Evolutionary conservation across 2,329 filamentous ascomycete genomes (phyloP).

Genomic region (Curvularia eragrostidis): DNA sequence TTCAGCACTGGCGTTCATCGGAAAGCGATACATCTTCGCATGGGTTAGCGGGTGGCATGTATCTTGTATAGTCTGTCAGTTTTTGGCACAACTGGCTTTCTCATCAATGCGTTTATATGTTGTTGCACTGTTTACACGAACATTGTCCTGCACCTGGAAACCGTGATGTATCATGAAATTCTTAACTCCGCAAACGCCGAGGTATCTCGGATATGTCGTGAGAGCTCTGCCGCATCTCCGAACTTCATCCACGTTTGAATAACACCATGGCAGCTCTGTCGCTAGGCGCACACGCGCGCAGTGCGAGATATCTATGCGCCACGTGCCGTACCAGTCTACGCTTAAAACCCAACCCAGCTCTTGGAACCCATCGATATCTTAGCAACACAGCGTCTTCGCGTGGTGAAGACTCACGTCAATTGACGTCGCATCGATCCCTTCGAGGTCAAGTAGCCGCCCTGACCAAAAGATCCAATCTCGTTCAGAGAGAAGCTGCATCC

Average conservation of each 20-base stretch:
- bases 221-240: conserved; percentile 7
- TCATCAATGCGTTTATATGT: neutral
- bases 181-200: conserved; percentile 30
- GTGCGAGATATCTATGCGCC: conserved; percentile 28
- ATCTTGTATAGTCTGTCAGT: conserved; percentile 3
- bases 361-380: conserved; percentile 13
- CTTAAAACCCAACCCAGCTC: conserved; percentile 7
- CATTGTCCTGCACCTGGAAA: neutral
- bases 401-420: conserved; percentile 2
- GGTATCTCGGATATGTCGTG: conserved; percentile 14
- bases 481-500: neutral
- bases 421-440: conserved; percentile 37
- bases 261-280: conserved; percentile 22
- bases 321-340: conserved; percentile 24
- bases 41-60: conserved; percentile 12
- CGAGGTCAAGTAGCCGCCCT: neutral
- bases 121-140: neutral
- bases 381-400: conserved; percentile 20
- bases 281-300: conserved; percentile 1
- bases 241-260: neutral
- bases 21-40: conserved; percentile 11
- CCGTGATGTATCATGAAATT: neutral
- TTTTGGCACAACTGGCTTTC: conserved; percentile 17
- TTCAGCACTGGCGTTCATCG: conserved; percentile 20
- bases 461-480: neutral